Conservation (phyloP, 129 eudicot species). For the Flaveria brownii region DNA sequence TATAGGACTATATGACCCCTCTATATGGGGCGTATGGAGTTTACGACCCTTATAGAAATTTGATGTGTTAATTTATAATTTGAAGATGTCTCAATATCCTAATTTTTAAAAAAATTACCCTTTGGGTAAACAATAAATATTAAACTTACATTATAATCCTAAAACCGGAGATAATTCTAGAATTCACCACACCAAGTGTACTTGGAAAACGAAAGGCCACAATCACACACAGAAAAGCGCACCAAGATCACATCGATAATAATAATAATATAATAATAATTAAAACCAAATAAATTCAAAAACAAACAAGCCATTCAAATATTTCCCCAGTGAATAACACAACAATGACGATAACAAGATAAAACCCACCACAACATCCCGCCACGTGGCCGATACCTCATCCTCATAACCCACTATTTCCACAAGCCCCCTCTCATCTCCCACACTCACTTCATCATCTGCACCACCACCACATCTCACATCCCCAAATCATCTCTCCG, state of each 20-base stretch:
- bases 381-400: conserved; percentile 57
- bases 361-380: conserved; percentile 29
- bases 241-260: not conserved
- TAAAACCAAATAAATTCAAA: not conserved
- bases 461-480: no score
- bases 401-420: conserved; percentile 44
- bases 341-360: conserved; percentile 27
- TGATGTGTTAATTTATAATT: no score
- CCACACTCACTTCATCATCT: no score
- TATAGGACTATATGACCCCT: no score
- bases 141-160: no score
- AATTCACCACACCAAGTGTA: not conserved
- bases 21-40: no score
- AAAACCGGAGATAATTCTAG: not conserved
- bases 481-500: no score
- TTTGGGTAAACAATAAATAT: no score
- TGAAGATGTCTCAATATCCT: no score
- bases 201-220: not conserved
- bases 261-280: no score
- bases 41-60: no score
- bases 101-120: no score
- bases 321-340: not conserved
- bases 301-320: not conserved
- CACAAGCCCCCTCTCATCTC: conserved; percentile 39
- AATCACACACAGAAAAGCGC: not conserved